phyloP scores from a whole-genome alignment of 768 basidiomycete species.

The Agrocybe chaxingu region DNA sequence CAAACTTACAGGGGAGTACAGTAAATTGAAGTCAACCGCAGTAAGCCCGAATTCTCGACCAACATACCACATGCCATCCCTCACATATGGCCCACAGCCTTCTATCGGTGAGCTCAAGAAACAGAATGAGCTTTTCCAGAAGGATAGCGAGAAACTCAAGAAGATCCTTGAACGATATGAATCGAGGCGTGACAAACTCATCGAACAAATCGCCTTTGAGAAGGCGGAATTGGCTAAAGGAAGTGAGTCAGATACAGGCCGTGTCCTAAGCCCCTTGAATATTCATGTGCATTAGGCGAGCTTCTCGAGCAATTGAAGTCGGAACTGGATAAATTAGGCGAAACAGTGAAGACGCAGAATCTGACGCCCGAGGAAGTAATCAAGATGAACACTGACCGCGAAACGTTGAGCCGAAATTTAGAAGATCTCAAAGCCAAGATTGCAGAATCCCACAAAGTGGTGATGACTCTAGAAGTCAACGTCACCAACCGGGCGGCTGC shows the following conservation, averaged over 20 bases:
- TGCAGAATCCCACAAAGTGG: conserved; percentile 64
- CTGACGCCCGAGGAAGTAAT: conserved; percentile 88
- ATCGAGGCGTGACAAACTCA: conserved; percentile 62
- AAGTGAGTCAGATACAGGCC: conserved; percentile 33
- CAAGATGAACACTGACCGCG: conserved; percentile 89
- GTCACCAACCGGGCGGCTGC: conserved; percentile 75
- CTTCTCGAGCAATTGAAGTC: conserved; percentile 60
- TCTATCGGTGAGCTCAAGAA: conserved; percentile 62
- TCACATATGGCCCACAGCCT: conserved; percentile 35
- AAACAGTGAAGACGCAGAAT: conserved; percentile 82
- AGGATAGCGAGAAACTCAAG: conserved; percentile 77
- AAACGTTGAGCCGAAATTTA: conserved; percentile 66
- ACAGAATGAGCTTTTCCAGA: conserved; percentile 59
- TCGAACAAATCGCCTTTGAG: conserved; percentile 63
- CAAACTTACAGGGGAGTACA: conserved; percentile 48
- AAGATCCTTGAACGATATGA: conserved; percentile 72
- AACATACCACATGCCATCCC: not conserved
- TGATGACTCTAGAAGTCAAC: conserved; percentile 81
- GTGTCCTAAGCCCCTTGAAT: not conserved
- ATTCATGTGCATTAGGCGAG: conserved; percentile 36
- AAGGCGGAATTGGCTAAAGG: conserved; percentile 59
- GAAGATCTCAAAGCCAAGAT: conserved; percentile 78
- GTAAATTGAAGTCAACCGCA: conserved; percentile 58
- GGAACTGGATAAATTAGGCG: conserved; percentile 61
- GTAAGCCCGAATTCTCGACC: conserved; percentile 29